These are phyloP conservation scores for Tetrahymena borealis DNA, from an alignment of 73 alveolate genomes.

Conservation along the genomic window DNA sequence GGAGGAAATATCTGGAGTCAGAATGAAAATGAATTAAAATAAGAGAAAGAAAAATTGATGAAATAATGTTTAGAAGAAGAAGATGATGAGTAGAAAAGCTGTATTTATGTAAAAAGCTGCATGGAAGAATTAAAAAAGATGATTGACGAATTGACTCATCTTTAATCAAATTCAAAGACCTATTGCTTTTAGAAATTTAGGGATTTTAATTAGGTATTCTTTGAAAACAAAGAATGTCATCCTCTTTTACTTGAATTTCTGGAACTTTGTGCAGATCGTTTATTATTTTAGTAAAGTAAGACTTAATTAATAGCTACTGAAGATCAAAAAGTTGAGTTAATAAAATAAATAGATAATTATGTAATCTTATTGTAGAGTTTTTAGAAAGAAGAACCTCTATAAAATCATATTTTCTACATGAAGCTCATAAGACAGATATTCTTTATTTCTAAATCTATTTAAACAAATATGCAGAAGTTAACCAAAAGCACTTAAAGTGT, in stretches of 20 bases:
- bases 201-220: background rate
- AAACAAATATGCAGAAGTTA: background rate
- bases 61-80: background rate
- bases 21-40: background rate
- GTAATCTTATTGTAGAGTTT: background rate
- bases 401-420: background rate
- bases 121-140: background rate
- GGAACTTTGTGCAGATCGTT: background rate
- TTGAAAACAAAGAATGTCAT: background rate
- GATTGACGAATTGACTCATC: background rate
- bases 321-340: background rate
- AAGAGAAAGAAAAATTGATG: background rate
- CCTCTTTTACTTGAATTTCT: background rate
- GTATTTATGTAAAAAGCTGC: background rate
- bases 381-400: background rate
- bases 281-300: background rate
- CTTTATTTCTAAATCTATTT: background rate
- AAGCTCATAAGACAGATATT: background rate
- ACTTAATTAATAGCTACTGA: background rate
- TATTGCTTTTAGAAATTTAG: background rate
- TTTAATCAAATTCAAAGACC: background rate
- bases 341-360: background rate
- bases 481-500: background rate
- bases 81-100: background rate
- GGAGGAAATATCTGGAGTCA: background rate